Base-by-base conservation (phyloP, 2,329 filamentous ascomycete species). In the Fusarium pseudocircinatum region DNA sequence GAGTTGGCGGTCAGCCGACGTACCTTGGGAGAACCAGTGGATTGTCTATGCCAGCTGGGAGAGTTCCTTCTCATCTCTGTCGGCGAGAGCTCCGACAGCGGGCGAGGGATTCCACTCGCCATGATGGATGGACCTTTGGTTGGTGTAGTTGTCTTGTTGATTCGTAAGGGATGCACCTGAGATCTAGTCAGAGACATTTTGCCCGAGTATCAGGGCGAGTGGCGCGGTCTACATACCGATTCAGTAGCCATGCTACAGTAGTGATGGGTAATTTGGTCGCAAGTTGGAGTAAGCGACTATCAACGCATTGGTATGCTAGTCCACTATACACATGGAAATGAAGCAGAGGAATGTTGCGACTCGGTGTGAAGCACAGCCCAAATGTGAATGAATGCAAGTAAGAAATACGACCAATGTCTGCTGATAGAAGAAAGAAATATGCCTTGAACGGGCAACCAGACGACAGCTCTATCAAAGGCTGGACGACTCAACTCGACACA, bases 31-130 rank as follows among this genome's bases (percentile, higher is more conserved):
- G 81, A 80, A 30, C 76, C 78, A 42, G 67, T 76, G 81, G 96
- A 93, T 78, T 92, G 95, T 82, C 95, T 93, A 78, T 93, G 95
- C 90, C 92, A 97, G 85, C 93, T 97, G 60, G 95, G 95, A 57
- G 95, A 98, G 85, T 98, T 98, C 78, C 95, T 90, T 81, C 96
- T 90, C 82, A 91, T 92, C 83, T 95, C 94, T 71, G 93, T 93
- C 59, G 93, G 93, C 77, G 93, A 94, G 79, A 99, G 91, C 85
- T 99, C 96, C 70, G 94, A 93, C 74, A 99, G 88, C 66, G 96
- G 93, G 78, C 93, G 91, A 79, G 92, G 89, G 62, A 88, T 84
- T 78, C 88, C 86, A 81, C 85, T 87, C 62, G 85, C 80, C 86
- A 89, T 88, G 82, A 92, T 95, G 78, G 85, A 83, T 49, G 92